A percentile compares a stretch with the other conserved stretches of the same genome.
Evolutionary conservation across 805 yeast species (phyloP).

Genomic region (Debaryomyces tyrocola): DNA sequence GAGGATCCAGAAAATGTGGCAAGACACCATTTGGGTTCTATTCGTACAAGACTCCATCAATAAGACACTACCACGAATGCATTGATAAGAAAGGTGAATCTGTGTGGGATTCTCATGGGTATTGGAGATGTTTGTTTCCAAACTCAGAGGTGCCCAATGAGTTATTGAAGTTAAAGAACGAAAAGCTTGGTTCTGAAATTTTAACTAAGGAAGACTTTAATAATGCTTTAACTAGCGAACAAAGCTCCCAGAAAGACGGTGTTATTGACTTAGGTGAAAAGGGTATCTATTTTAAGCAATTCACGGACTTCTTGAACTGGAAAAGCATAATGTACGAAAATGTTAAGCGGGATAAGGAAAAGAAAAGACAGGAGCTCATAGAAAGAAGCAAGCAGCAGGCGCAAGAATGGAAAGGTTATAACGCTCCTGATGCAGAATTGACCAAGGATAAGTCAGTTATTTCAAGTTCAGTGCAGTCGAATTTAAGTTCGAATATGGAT

Average conservation of each 20-base stretch:
- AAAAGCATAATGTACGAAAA: conserved; percentile 51
- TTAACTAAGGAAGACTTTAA: conserved; percentile 63
- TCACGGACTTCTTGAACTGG: conserved; percentile 69
- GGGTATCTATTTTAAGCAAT: conserved; percentile 65
- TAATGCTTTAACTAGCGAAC: conserved; percentile 16
- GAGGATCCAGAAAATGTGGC: conserved; percentile 17
- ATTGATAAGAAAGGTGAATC: conserved; percentile 63
- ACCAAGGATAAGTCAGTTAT: conserved; percentile 14
- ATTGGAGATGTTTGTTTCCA: conserved; percentile 91
- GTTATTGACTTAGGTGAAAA: conserved; percentile 42
- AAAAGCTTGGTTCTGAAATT: conserved; percentile 25
- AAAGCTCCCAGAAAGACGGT: conserved; percentile 8
- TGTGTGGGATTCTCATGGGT: conserved; percentile 81
- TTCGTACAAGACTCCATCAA: conserved; percentile 59
- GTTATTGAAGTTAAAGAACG: conserved; percentile 26
- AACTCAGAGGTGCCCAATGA: conserved; percentile 36
- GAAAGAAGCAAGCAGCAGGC: conserved; percentile 2
- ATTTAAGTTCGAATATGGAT: conserved; percentile 24
- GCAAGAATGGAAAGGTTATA: not conserved
- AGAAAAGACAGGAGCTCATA: conserved; percentile 6
- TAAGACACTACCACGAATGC: conserved; percentile 62
- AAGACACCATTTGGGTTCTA: conserved; percentile 45
- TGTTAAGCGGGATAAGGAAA: conserved; percentile 36
- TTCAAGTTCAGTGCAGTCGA: conserved; percentile 27
- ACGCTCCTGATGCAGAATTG: not conserved